These are phyloP conservation scores for Fusarium bulbicola DNA, from an alignment of 2,329 filamentous ascomycete genomes.

Conservation along the genomic window DNA sequence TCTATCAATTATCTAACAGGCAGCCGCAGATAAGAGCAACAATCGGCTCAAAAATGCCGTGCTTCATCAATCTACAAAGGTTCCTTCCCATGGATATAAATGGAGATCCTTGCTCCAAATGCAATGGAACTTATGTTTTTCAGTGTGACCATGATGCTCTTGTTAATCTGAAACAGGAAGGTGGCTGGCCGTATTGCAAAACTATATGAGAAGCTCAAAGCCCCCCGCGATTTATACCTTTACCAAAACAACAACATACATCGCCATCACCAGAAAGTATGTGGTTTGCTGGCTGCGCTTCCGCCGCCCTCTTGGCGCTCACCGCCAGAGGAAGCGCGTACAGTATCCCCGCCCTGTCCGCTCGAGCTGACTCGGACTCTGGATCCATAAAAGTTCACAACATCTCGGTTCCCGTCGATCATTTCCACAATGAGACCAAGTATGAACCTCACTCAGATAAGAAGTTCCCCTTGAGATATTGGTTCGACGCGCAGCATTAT, in stretches of 20 bases:
- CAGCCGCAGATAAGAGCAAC: not conserved
- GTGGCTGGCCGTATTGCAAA: not conserved
- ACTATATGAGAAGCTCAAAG: conserved; percentile 1
- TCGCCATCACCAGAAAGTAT: not conserved
- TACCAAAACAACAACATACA: not conserved
- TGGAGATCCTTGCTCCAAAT: conserved; percentile 19
- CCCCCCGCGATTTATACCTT: not conserved
- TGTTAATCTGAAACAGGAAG: conserved; percentile 23
- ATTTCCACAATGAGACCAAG: conserved; percentile 81
- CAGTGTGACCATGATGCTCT: not conserved
- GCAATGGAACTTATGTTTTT: conserved; percentile 24
- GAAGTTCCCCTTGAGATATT: conserved; percentile 79
- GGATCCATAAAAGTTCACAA: conserved; percentile 34
- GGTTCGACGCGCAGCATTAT: conserved; percentile 83
- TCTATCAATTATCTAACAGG: not conserved
- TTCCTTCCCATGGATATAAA: not conserved
- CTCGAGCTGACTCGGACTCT: not conserved
- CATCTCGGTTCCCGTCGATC: conserved; percentile 70
- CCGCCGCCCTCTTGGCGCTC: conserved; percentile 1
- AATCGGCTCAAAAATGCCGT: not conserved
- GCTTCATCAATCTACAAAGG: conserved; percentile 8
- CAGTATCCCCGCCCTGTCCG: not conserved
- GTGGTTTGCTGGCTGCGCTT: conserved; percentile 20
- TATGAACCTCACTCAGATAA: conserved; percentile 80
- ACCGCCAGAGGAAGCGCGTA: not conserved